Percentiles rank a stretch among this genome's conserved stretches.
Conservation (phyloP, 2,329 filamentous ascomycete species). For the Corynespora cassiicola region DNA sequence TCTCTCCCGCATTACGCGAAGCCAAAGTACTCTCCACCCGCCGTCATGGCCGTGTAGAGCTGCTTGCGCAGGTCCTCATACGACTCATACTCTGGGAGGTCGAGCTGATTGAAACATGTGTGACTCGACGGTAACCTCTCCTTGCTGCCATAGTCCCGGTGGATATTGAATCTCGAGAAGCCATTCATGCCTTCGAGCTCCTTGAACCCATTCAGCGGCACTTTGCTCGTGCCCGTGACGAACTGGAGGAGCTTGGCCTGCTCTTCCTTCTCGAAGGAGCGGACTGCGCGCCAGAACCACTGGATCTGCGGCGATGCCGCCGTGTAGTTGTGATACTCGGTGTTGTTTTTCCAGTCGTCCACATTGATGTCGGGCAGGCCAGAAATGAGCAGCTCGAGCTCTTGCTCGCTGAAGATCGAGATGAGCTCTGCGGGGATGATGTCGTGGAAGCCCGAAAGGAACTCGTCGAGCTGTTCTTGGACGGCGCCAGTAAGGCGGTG, state of each 20-base stretch:
- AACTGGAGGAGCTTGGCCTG: conserved; percentile 96
- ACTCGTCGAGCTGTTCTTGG: conserved; percentile 90
- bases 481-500: conserved; percentile 92
- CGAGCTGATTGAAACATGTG: conserved; percentile 99
- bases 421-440: conserved; percentile 95
- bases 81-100: conserved; percentile 96
- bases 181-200: conserved; percentile 99
- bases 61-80: conserved; percentile 90
- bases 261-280: conserved; percentile 98
- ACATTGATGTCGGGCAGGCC: conserved; percentile 96
- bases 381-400: conserved; percentile 94
- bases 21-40: conserved; percentile 95
- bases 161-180: conserved; percentile 97
- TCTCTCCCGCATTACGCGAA: conserved; percentile 94
- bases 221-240: conserved; percentile 97
- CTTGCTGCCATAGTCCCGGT: conserved; percentile 96
- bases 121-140: conserved; percentile 94
- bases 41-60: conserved; percentile 94
- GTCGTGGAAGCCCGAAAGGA: conserved; percentile 95
- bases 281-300: conserved; percentile 98
- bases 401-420: conserved; percentile 98
- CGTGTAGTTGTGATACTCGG: conserved; percentile 97
- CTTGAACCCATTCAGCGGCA: conserved; percentile 97
- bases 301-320: conserved; percentile 95
- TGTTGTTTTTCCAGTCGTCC: conserved; percentile 99